Conservation (phyloP, 2,329 filamentous ascomycete genomes). For the Fusarium gaditjirri region DNA sequence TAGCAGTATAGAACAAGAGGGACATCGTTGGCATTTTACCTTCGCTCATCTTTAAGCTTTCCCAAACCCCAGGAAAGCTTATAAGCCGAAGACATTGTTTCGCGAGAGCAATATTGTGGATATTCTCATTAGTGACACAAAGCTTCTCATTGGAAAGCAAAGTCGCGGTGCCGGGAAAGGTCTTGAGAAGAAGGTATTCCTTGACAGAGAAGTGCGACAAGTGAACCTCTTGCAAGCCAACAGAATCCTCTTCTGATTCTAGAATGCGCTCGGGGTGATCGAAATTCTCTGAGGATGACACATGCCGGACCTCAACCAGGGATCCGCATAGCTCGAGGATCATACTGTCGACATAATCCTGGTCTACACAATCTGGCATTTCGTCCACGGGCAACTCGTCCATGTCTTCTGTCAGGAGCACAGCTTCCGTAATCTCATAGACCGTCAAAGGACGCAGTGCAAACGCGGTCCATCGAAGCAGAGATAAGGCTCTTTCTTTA, state of each 20-base stretch:
- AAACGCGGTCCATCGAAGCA: constrained; percentile 48
- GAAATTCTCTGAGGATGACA: accelerated
- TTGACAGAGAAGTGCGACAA: constrained; percentile 7
- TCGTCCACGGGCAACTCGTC: accelerated
- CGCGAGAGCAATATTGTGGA: accelerated
- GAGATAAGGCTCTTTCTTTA: constrained; percentile 34
- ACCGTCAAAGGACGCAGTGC: constrained; percentile 20
- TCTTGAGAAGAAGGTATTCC: not conserved
- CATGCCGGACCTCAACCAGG: not conserved
- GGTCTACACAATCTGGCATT: not conserved
- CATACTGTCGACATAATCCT: not conserved
- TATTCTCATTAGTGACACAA: accelerated
- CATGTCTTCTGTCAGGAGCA: accelerated
- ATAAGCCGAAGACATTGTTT: not conserved
- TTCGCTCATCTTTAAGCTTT: accelerated
- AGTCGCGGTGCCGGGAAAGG: accelerated
- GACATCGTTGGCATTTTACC: accelerated
- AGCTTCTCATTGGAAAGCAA: not conserved
- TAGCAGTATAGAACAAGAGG: accelerated
- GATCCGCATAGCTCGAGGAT: not conserved
- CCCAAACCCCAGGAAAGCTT: accelerated
- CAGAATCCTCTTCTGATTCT: accelerated
- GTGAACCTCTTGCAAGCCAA: not conserved
- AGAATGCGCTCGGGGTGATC: accelerated
- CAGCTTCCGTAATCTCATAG: not conserved